phyloP scores from a whole-genome alignment of 768 basidiomycete genomes.

The Crucibulum laeve region DNA sequence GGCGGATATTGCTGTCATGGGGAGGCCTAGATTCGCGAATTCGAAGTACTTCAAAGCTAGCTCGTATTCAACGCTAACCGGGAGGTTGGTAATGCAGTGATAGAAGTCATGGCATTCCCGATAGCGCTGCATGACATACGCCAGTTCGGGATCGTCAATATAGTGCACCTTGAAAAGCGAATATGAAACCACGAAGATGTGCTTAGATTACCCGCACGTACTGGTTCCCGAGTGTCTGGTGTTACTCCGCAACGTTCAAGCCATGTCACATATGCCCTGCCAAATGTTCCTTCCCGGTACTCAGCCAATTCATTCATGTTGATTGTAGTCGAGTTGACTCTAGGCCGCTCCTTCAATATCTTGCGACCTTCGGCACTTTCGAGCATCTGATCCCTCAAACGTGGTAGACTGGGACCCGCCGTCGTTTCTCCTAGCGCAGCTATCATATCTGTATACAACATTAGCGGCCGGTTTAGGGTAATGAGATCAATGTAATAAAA shows the following conservation, averaged over 20 bases:
- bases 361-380: conserved; percentile 75
- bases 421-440: conserved; percentile 94
- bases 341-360: conserved; percentile 80
- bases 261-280: conserved; percentile 86
- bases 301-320: conserved; percentile 63
- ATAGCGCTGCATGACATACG: conserved; percentile 97
- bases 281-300: conserved; percentile 79
- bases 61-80: conserved; percentile 87
- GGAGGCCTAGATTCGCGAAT: conserved; percentile 86
- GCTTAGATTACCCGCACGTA: conserved; percentile 24
- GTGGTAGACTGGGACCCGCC: conserved; percentile 72
- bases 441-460: conserved; percentile 71
- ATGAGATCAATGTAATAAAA: conserved; percentile 5
- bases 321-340: conserved; percentile 72
- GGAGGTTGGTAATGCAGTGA: conserved; percentile 85
- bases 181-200: neutral
- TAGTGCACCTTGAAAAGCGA: conserved; percentile 72
- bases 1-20: conserved; percentile 80
- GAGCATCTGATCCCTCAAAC: conserved; percentile 74
- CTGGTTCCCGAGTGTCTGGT: conserved; percentile 91
- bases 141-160: conserved; percentile 90
- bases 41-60: conserved; percentile 94
- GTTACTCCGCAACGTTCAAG: conserved; percentile 82
- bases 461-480: conserved; percentile 4
- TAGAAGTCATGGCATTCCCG: conserved; percentile 98